These are phyloP conservation scores for Nigrospora osmanthi DNA, from an alignment of 2,329 filamentous ascomycete genomes.

Conservation along the genomic window DNA sequence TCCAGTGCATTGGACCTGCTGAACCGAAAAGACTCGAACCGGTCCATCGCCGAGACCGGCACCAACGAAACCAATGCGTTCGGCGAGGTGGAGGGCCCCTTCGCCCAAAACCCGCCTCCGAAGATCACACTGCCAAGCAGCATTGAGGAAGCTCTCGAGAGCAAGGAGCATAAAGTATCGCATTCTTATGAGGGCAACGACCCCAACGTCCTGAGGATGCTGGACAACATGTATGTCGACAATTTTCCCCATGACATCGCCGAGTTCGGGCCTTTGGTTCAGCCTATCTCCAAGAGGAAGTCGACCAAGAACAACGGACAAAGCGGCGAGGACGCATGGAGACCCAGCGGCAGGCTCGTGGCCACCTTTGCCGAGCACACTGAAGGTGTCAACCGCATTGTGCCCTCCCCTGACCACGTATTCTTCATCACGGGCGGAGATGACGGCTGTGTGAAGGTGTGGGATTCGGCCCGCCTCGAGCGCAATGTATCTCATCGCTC, in stretches of 20 bases:
- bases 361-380: slow-evolving; percentile 85
- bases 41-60: slow-evolving; percentile 50
- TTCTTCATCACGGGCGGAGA: slow-evolving; percentile 95
- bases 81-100: slow-evolving; percentile 51
- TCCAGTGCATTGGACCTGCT: slow-evolving; percentile 52
- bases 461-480: slow-evolving; percentile 86
- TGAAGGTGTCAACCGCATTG: slow-evolving; percentile 72
- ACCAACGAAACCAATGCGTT: slow-evolving; percentile 53
- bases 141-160: slow-evolving; percentile 19
- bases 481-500: slow-evolving; percentile 85
- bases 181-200: slow-evolving; percentile 84
- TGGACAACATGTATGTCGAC: slow-evolving; percentile 78
- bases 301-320: slow-evolving; percentile 41
- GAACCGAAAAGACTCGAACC: slow-evolving; percentile 50
- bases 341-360: slow-evolving; percentile 74
- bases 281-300: slow-evolving; percentile 53
- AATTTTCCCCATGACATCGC: slow-evolving; percentile 58
- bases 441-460: slow-evolving; percentile 84
- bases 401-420: slow-evolving; percentile 78
- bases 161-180: slow-evolving; percentile 46
- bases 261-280: slow-evolving; percentile 75
- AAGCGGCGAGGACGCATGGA: slow-evolving; percentile 60
- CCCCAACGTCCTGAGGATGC: slow-evolving; percentile 58
- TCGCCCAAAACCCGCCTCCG: slow-evolving; percentile 27
- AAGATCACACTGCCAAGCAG: slow-evolving; percentile 24